Evolutionary conservation across 2,329 filamentous ascomycete species (phyloP).

Genomic region (Xylaria sp.): DNA sequence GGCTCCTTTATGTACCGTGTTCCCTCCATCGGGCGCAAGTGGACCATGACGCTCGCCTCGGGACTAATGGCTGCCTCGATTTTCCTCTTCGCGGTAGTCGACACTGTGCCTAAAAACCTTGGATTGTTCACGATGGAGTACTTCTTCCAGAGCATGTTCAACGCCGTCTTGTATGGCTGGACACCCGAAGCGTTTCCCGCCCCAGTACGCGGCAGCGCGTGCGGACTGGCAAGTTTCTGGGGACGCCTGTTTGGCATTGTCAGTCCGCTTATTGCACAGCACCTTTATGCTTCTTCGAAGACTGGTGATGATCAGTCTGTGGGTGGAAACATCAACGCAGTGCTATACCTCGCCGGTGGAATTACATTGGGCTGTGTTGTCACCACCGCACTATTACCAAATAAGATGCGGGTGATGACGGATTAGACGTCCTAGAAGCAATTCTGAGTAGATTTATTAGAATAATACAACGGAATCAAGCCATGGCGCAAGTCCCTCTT

Average conservation of each 20-base stretch:
- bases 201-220: constrained; percentile 64
- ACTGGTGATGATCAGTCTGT: neutral
- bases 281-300: constrained; percentile 23
- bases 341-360: constrained; percentile 29
- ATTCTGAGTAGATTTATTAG: neutral
- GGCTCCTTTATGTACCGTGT: constrained; percentile 26
- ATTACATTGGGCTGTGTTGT: constrained; percentile 29
- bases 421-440: constrained; percentile 1
- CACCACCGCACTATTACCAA: constrained; percentile 24
- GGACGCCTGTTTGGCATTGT: constrained; percentile 29
- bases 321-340: constrained; percentile 25
- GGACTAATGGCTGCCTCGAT: constrained; percentile 29
- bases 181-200: constrained; percentile 69
- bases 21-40: constrained; percentile 28
- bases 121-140: constrained; percentile 48
- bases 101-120: constrained; percentile 55
- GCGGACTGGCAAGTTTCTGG: constrained; percentile 49
- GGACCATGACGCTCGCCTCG: constrained; percentile 27
- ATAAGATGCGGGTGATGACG: constrained; percentile 13
- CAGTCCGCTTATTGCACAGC: constrained; percentile 25
- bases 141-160: constrained; percentile 55
- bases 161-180: constrained; percentile 56
- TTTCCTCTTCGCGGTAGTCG: constrained; percentile 40
- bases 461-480: neutral
- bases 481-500: neutral